phyloP scores from a whole-genome alignment of 1,139 yeast genomes.

The Diutina mesorugosa region DNA sequence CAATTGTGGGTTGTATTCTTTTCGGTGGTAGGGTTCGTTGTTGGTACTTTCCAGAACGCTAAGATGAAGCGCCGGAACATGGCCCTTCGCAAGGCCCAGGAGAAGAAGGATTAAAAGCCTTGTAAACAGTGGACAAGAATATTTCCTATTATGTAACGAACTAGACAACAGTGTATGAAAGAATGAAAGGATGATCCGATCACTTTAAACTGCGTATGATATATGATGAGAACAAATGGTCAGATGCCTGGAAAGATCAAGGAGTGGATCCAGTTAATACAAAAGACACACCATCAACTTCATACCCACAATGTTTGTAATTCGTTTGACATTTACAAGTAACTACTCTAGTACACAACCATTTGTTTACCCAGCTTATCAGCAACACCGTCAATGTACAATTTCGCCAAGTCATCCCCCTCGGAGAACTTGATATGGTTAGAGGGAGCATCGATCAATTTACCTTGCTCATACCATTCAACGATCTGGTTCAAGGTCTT shows the following conservation, averaged over 20 bases:
- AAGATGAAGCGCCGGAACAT: slow-evolving; percentile 34
- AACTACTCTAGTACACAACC: slow-evolving; percentile 10
- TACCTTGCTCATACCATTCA: slow-evolving; percentile 51
- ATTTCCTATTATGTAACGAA: not conserved
- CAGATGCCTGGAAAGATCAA: too few relatives aligned
- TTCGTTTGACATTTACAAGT: not conserved
- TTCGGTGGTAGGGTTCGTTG: slow-evolving; percentile 55
- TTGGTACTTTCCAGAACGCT: slow-evolving; percentile 72
- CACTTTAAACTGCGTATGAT: too few relatives aligned
- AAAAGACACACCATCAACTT: too few relatives aligned
- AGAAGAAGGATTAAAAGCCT: not conserved
- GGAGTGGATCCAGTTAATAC: too few relatives aligned
- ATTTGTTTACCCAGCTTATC: slow-evolving; percentile 31
- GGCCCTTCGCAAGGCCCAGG: not conserved
- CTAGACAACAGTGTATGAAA: too few relatives aligned
- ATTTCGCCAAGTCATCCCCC: slow-evolving; percentile 37
- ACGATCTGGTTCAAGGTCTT: slow-evolving; percentile 50
- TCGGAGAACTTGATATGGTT: slow-evolving; percentile 30
- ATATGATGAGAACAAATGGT: too few relatives aligned
- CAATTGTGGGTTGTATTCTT: slow-evolving; percentile 81
- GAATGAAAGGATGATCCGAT: too few relatives aligned
- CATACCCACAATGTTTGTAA: not conserved
- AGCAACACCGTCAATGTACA: slow-evolving; percentile 40
- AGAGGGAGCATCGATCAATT: slow-evolving; percentile 49
- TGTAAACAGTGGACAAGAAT: not conserved